A percentile compares a stretch with the other conserved stretches of the same genome.
These are phyloP conservation scores for Colletotrichum godetiae DNA, from an alignment of 2,329 filamentous ascomycete species.

Conservation along the genomic window DNA sequence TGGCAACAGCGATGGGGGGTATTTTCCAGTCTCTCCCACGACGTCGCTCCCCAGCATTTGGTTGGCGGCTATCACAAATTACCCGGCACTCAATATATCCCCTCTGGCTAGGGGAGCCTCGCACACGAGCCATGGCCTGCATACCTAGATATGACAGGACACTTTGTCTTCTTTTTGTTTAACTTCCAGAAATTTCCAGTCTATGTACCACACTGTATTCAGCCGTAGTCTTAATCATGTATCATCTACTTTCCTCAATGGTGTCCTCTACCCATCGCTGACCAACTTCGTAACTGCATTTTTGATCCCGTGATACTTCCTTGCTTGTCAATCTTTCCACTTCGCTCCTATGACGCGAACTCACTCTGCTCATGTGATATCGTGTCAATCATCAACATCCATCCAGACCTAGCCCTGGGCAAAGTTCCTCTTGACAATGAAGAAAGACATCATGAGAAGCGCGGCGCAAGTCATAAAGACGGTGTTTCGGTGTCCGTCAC, in stretches of 20 bases:
- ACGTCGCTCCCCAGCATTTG: slow-evolving; percentile 20
- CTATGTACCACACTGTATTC: neutral
- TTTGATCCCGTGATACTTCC: too few relatives aligned
- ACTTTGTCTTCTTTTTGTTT: neutral
- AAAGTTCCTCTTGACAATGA: slow-evolving; percentile 37
- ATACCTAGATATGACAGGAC: slow-evolving; percentile 3
- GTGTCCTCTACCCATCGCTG: neutral
- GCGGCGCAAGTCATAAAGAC: slow-evolving; percentile 41
- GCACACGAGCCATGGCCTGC: neutral
- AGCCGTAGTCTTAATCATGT: neutral
- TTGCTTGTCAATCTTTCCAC: neutral
- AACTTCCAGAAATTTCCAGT: slow-evolving; percentile 25
- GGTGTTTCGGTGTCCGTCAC: slow-evolving; percentile 43
- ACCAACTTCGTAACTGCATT: neutral
- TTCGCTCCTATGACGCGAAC: neutral
- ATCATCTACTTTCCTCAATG: neutral
- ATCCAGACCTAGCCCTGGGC: neutral
- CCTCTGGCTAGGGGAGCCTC: slow-evolving; percentile 13
- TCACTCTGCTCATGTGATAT: neutral
- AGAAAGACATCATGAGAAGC: slow-evolving; percentile 36
- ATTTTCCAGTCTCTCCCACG: neutral
- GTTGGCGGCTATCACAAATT: slow-evolving; percentile 14
- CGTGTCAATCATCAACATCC: neutral
- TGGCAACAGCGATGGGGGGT: neutral
- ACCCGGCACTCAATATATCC: slow-evolving; percentile 9